Evolutionary conservation across 75 land plant genomes (phyloP).

Genomic region (Cryptomeria japonica): DNA sequence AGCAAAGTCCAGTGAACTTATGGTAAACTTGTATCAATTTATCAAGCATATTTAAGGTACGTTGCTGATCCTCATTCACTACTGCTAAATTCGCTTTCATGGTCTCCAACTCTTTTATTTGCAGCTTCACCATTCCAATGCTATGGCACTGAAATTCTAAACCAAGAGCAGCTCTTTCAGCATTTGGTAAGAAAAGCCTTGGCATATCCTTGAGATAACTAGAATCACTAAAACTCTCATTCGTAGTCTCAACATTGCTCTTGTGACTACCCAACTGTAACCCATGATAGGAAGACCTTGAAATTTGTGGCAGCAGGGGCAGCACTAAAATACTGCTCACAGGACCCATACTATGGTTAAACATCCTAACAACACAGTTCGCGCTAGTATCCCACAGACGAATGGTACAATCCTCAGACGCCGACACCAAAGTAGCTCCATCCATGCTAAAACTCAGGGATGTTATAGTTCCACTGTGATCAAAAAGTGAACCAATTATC

Average conservation of each 20-base stretch:
- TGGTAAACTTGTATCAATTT: slow-evolving; percentile 10
- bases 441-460: slow-evolving; percentile 45
- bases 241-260: background rate
- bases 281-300: background rate
- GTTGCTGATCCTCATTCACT: slow-evolving; percentile 21
- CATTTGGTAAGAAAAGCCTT: slow-evolving; percentile 6
- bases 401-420: slow-evolving; percentile 63
- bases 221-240: background rate
- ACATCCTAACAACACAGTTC: slow-evolving; percentile 33
- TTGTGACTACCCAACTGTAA: background rate
- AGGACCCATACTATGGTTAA: slow-evolving; percentile 39
- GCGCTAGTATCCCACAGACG: slow-evolving; percentile 50
- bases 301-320: background rate
- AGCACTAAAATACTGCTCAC: slow-evolving; percentile 25
- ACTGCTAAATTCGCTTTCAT: slow-evolving; percentile 20
- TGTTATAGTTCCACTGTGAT: slow-evolving; percentile 40
- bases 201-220: background rate
- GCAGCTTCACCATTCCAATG: slow-evolving; percentile 1
- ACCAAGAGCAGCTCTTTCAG: background rate
- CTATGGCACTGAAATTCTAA: background rate
- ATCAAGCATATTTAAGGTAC: slow-evolving; percentile 35
- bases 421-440: slow-evolving; percentile 50
- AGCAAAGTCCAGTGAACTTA: slow-evolving; percentile 1
- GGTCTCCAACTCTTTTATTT: slow-evolving; percentile 15
- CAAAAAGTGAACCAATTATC: slow-evolving; percentile 19